Percentiles rank a stretch among this genome's conserved stretches.
Evolutionary conservation across 768 basidiomycete genomes (phyloP).

Genomic region (Mycena sanguinolenta): DNA sequence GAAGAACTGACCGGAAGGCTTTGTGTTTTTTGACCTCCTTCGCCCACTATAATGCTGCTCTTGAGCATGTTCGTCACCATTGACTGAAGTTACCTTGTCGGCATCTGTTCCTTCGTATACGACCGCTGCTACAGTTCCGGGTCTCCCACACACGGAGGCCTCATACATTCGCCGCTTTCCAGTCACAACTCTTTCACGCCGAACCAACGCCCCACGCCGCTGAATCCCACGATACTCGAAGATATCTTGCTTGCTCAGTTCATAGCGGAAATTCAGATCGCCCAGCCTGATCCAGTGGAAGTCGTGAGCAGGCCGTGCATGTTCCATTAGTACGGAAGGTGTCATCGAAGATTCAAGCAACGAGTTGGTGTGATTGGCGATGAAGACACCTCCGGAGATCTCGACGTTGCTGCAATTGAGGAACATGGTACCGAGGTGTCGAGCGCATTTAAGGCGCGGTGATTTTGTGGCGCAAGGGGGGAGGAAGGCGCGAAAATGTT

Average conservation of each 20-base stretch:
- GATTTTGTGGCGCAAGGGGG: not conserved
- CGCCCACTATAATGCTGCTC: not conserved
- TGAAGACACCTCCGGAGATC: slow-evolving; percentile 8
- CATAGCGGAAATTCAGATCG: slow-evolving; percentile 12
- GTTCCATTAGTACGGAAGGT: not conserved
- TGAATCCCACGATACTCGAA: slow-evolving; percentile 2
- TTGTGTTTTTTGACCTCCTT: slow-evolving; percentile 6
- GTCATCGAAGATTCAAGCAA: not conserved
- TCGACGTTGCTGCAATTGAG: slow-evolving; percentile 2
- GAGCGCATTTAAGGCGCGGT: not conserved
- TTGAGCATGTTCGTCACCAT: not conserved
- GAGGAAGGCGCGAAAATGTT: not conserved
- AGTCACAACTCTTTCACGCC: not conserved
- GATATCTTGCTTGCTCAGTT: not conserved
- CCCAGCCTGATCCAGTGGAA: slow-evolving; percentile 10
- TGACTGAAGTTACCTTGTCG: not conserved
- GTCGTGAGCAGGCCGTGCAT: not conserved
- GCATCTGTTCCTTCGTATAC: not conserved
- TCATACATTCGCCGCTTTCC: not conserved
- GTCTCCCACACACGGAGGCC: not conserved
- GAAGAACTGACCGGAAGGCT: slow-evolving; percentile 1
- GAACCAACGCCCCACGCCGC: not conserved
- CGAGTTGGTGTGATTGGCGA: no score
- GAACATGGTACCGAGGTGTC: not conserved
- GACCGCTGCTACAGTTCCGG: not conserved